Evolutionary conservation across 305 asterid species (phyloP).

Genomic region (Rubia peregrina): DNA sequence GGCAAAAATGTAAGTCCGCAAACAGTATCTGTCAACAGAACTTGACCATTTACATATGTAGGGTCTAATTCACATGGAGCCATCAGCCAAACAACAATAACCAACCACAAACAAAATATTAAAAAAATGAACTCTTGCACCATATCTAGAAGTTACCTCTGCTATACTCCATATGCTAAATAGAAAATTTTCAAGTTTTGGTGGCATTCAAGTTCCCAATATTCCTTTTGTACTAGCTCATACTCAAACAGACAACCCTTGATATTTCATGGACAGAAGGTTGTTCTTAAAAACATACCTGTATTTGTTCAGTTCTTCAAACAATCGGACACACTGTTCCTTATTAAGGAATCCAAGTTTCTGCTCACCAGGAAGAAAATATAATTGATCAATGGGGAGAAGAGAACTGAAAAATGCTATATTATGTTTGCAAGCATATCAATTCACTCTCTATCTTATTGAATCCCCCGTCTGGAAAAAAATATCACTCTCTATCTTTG

Average conservation of each 20-base stretch:
- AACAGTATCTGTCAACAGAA: not conserved
- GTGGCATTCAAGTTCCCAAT: not conserved
- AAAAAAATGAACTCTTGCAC: not conserved
- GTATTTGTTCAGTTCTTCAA: constrained; percentile 92
- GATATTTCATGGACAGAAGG: not conserved
- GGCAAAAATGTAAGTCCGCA: not conserved
- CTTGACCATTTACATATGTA: not conserved
- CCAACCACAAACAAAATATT: not conserved
- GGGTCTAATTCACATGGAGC: not conserved
- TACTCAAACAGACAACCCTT: not conserved
- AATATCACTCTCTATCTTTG: not conserved
- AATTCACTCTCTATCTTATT: no score
- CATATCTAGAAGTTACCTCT: not conserved
- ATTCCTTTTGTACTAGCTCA: not conserved
- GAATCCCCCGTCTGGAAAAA: no score
- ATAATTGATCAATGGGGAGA: not conserved
- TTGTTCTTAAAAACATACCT: constrained; percentile 39
- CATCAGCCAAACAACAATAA: not conserved
- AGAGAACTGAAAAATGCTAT: not conserved
- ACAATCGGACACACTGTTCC: constrained; percentile 73
- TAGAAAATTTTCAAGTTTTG: not conserved
- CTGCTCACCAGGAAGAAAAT: constrained; percentile 37
- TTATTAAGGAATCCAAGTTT: constrained; percentile 57
- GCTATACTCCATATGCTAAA: not conserved
- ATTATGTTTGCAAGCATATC: no score